phyloP scores from a whole-genome alignment of 495 filamentous ascomycete species.

The Pseudoneurospora amorphoporcata region DNA sequence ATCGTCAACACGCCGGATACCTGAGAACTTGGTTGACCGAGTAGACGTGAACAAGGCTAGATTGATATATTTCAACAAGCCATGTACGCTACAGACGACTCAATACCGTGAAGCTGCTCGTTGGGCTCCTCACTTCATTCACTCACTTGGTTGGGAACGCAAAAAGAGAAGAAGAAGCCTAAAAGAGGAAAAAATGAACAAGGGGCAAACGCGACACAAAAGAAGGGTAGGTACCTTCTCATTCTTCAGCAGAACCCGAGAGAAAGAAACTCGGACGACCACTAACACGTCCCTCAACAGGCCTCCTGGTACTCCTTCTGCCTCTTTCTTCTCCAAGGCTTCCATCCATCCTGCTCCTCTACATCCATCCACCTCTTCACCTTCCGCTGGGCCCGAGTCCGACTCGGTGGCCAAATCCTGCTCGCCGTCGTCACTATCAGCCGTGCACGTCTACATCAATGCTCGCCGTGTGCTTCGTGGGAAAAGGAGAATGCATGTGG shows the following conservation, averaged over 20 bases:
- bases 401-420: slow-evolving; percentile 19
- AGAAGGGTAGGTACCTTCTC: slow-evolving; percentile 14
- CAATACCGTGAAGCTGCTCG: too few species aligned
- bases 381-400: slow-evolving; percentile 25
- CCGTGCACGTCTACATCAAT: slow-evolving; percentile 18
- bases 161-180: too few species aligned
- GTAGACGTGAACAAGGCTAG: too few species aligned
- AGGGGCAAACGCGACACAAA: too few species aligned
- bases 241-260: neutral
- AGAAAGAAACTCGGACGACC: neutral
- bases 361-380: slow-evolving; percentile 31
- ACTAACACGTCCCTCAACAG: slow-evolving; percentile 1
- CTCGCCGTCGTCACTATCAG: slow-evolving; percentile 14
- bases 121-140: too few species aligned
- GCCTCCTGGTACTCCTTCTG: slow-evolving; percentile 21
- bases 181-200: too few species aligned
- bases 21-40: too few species aligned
- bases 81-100: too few species aligned
- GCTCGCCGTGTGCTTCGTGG: slow-evolving; percentile 17
- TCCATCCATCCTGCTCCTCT: slow-evolving; percentile 29
- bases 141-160: too few species aligned
- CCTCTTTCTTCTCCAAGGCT: slow-evolving; percentile 25
- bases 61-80: too few species aligned
- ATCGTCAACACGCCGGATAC: too few species aligned
- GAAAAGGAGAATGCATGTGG: too few species aligned